Evolutionary conservation across 2,329 filamentous ascomycete genomes (phyloP).

Genomic region (Aureobasidium sp.): DNA sequence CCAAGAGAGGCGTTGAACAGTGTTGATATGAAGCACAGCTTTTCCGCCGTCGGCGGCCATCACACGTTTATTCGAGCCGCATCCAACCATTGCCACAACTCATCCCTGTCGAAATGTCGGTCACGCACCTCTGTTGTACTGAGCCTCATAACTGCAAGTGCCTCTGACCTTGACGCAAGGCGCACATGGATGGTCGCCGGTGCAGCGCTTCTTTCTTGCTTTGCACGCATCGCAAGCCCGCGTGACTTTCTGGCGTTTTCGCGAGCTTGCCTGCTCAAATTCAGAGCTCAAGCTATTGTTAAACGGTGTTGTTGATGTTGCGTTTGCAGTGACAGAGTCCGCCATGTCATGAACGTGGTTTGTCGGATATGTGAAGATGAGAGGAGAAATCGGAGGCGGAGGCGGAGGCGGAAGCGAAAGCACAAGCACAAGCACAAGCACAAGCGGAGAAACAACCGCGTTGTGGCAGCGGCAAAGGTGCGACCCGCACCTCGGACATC

Average conservation of each 20-base stretch:
- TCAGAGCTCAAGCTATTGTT: background rate
- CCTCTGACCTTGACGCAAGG: slow-evolving; percentile 29
- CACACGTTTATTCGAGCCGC: background rate
- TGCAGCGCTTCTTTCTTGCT: slow-evolving; percentile 35
- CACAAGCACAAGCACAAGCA: too few species aligned
- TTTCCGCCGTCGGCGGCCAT: background rate
- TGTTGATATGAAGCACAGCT: background rate
- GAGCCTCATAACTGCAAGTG: slow-evolving; percentile 44
- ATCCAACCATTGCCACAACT: background rate
- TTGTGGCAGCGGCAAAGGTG: too few species aligned
- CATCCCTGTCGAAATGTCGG: too few species aligned
- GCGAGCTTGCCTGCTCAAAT: background rate
- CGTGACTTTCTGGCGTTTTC: slow-evolving; percentile 17
- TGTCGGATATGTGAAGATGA: background rate
- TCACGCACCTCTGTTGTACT: slow-evolving; percentile 38
- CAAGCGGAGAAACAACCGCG: too few species aligned
- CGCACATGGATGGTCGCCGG: slow-evolving; percentile 35
- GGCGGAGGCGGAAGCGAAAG: too few species aligned
- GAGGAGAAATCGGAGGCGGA: background rate
- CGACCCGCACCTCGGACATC: background rate
- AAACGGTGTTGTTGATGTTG: background rate
- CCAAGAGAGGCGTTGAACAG: background rate
- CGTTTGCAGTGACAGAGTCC: background rate
- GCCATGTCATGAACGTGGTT: background rate
- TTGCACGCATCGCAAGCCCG: slow-evolving; percentile 30